Evolutionary conservation across 768 basidiomycete species (phyloP), one percentile per base, ranked within the genome.

Genomic region (Melanogaster broomeanus): DNA sequence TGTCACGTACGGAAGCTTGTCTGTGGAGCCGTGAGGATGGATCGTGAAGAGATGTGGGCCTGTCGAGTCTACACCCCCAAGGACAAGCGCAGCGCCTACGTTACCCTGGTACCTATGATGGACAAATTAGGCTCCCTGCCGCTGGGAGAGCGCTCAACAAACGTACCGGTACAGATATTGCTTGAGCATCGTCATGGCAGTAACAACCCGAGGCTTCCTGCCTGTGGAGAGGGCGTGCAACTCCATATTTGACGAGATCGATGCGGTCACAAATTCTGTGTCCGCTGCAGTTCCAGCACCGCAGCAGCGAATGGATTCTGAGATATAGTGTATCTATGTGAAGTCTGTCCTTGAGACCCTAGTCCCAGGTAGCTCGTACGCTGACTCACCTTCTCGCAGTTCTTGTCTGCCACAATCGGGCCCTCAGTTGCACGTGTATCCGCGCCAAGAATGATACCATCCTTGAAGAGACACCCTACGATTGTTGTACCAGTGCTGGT

Each of bases 241-340:
- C 69, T 94, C 92, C 71, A 99, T 91, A 72, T 97, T 97, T 35
- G 92, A 94, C 2, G 92, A 92, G 66, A 99, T 98, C 65, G 94
- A 81, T 13, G 92, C 93, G 42, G 97, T 98, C 30, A 85, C 87
- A 64, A 93, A 94, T 68, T 96, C 93, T 0, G 96, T 98, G 66
- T 99, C 97, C 8, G 97, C 97, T n/a, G 96, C 97, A 2, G 97
- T 98, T 54, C 97, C 97, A 1, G 97, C 97, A 62, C 97, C 97
- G 67, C 96, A 98, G 77, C 97, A 99, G 44, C 95, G 82, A 54
- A 99, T 98, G 57, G 87, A 85, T 53, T 97, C 93, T 4, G 93
- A 86, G 66, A 99, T 90, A 72, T 87, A 98, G 71, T 99, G 97
- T 62, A 99, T 99, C 96, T 98, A 58, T 21, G 24, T 50, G n/a